Percentiles rank a stretch among this genome's conserved stretches.
Conservation (phyloP, 2,329 filamentous ascomycete genomes). For the Talaromyces amestolkiae region DNA sequence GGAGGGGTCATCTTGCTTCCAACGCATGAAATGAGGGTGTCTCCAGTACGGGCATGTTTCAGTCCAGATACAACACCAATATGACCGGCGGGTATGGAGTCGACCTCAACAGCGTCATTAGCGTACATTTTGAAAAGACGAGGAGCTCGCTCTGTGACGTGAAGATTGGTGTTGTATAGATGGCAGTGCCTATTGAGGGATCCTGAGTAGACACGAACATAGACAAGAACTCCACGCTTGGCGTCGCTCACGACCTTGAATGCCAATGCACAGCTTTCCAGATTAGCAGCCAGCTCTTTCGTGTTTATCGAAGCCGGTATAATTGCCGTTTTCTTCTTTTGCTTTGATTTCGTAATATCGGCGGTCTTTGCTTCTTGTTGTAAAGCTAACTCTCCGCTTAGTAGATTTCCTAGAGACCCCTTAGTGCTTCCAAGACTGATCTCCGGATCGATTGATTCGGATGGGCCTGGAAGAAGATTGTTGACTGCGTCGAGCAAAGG, state of each 20-base stretch:
- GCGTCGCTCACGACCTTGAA: slow-evolving; percentile 95
- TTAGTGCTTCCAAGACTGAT: slow-evolving; percentile 63
- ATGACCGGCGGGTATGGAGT: slow-evolving; percentile 76
- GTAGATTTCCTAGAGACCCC: slow-evolving; percentile 53
- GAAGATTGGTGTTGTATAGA: slow-evolving; percentile 84
- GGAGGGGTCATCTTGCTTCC: slow-evolving; percentile 64
- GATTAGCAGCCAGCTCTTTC: slow-evolving; percentile 52
- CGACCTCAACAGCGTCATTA: slow-evolving; percentile 79
- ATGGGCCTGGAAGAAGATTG: slow-evolving; percentile 80
- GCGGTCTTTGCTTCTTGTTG: slow-evolving; percentile 33
- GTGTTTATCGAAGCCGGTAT: slow-evolving; percentile 48
- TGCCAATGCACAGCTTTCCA: slow-evolving; percentile 67
- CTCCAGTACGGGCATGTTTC: slow-evolving; percentile 87
- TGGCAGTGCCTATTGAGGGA: slow-evolving; percentile 68
- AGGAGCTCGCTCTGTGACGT: slow-evolving; percentile 74
- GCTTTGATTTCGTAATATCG: slow-evolving; percentile 38
- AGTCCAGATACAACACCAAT: slow-evolving; percentile 91
- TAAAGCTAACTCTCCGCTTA: slow-evolving; percentile 47
- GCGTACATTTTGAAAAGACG: slow-evolving; percentile 87
- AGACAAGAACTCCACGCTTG: slow-evolving; percentile 82
- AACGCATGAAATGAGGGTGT: slow-evolving; percentile 77
- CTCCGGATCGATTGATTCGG: slow-evolving; percentile 74
- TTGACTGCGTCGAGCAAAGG: slow-evolving; percentile 84
- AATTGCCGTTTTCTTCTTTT: slow-evolving; percentile 41
- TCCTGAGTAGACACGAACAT: slow-evolving; percentile 88